phyloP scores from a whole-genome alignment of 495 filamentous ascomycete genomes.

The Chaetomium cochliodes region DNA sequence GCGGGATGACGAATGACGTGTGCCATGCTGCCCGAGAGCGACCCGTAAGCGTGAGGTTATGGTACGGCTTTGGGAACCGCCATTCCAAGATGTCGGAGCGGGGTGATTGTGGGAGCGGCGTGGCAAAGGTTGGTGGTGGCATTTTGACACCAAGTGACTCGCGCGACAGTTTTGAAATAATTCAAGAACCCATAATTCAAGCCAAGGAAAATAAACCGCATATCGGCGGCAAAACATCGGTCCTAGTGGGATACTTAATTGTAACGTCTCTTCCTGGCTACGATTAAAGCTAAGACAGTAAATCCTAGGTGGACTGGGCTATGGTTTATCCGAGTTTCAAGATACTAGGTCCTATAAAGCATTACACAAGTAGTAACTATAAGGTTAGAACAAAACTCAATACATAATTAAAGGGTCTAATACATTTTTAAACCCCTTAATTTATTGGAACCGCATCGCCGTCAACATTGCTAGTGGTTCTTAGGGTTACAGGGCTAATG shows the following conservation, averaged over 20 bases:
- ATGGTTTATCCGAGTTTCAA: too few relatives aligned
- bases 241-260: background rate
- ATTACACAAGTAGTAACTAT: too few relatives aligned
- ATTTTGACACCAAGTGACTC: background rate
- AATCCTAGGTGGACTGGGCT: background rate
- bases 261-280: too few relatives aligned
- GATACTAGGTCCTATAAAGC: too few relatives aligned
- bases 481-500: too few relatives aligned
- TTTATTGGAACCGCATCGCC: too few relatives aligned
- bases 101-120: slow-evolving; percentile 36
- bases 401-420: too few relatives aligned
- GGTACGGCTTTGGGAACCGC: slow-evolving; percentile 40
- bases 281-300: background rate
- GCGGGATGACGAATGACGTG: slow-evolving; percentile 43
- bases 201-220: background rate
- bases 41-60: slow-evolving; percentile 38
- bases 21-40: slow-evolving; percentile 45
- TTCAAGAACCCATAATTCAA: background rate
- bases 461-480: too few relatives aligned
- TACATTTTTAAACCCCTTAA: too few relatives aligned
- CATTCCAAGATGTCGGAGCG: slow-evolving; percentile 42
- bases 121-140: slow-evolving; percentile 31
- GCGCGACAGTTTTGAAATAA: background rate
- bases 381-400: too few relatives aligned
- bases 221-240: slow-evolving; percentile 17